A percentile compares a stretch with the other conserved stretches of the same genome.
Evolutionary conservation across 164 flowering plant species (phyloP).

Genomic region (Warburgia ugandensis): DNA sequence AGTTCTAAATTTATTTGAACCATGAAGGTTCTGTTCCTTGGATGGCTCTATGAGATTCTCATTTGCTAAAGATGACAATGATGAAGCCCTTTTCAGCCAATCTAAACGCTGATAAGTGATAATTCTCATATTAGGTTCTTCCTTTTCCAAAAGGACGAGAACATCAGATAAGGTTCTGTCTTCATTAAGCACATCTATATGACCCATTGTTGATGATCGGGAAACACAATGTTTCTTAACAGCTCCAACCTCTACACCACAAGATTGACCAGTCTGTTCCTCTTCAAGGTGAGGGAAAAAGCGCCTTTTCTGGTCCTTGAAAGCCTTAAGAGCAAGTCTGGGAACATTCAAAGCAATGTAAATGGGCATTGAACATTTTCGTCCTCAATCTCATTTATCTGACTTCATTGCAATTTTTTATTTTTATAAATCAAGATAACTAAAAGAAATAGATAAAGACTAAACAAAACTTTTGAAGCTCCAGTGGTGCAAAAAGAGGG

Average conservation of each 20-base stretch:
- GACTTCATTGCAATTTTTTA: background rate
- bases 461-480: too few relatives aligned
- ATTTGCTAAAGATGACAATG: constrained; percentile 39
- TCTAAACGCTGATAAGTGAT: constrained; percentile 65
- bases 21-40: constrained; percentile 38
- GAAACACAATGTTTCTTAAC: constrained; percentile 50
- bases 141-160: constrained; percentile 45
- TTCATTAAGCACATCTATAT: constrained; percentile 42
- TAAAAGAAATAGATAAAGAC: too few relatives aligned
- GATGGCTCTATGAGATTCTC: constrained; percentile 38
- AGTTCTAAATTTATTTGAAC: constrained; percentile 34
- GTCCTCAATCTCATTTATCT: background rate
- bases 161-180: constrained; percentile 49
- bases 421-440: background rate
- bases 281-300: constrained; percentile 89
- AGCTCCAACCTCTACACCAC: constrained; percentile 25
- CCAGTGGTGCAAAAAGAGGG: too few relatives aligned
- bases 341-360: constrained; percentile 11
- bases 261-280: constrained; percentile 20
- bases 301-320: constrained; percentile 79
- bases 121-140: constrained; percentile 47
- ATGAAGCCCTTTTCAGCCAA: constrained; percentile 78
- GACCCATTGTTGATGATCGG: constrained; percentile 16
- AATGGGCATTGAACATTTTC: background rate
- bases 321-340: constrained; percentile 94